Evolutionary conservation across 345 rosid genomes (phyloP).

Genomic region (Syzygium aromaticum): DNA sequence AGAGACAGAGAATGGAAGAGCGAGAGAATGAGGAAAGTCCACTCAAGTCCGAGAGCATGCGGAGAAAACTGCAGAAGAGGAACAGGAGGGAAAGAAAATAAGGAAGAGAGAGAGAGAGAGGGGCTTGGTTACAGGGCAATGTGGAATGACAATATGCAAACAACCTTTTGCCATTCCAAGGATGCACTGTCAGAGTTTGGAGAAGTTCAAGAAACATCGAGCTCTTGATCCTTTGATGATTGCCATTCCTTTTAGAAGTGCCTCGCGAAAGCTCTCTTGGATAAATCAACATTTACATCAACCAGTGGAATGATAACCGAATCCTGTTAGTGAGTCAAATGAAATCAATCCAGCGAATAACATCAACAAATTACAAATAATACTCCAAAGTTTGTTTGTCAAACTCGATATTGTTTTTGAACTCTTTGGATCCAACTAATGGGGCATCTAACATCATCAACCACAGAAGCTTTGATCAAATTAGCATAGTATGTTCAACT

Average conservation of each 20-base stretch:
- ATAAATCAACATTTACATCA: not conserved
- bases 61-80: not conserved
- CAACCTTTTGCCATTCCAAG: not conserved
- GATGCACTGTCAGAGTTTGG: not conserved
- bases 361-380: not conserved
- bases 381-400: not conserved
- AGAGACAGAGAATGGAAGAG: not conserved
- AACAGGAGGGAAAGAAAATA: not conserved
- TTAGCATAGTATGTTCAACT: not conserved
- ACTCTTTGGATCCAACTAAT: not conserved
- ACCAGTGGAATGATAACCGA: not conserved
- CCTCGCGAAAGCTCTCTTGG: not conserved
- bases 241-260: not conserved
- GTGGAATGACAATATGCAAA: not conserved
- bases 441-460: not conserved
- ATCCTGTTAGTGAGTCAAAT: not conserved
- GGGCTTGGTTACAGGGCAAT: not conserved
- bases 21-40: not conserved
- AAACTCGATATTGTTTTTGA: rapidly evolving
- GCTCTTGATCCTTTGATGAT: not conserved
- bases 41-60: not conserved
- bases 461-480: not conserved
- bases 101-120: not conserved
- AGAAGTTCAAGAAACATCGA: not conserved
- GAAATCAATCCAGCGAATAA: not conserved